A percentile compares a stretch with the other conserved stretches of the same genome.
phyloP scores from a whole-genome alignment of 257 asterid species.

The Orobanche coerulescens region DNA sequence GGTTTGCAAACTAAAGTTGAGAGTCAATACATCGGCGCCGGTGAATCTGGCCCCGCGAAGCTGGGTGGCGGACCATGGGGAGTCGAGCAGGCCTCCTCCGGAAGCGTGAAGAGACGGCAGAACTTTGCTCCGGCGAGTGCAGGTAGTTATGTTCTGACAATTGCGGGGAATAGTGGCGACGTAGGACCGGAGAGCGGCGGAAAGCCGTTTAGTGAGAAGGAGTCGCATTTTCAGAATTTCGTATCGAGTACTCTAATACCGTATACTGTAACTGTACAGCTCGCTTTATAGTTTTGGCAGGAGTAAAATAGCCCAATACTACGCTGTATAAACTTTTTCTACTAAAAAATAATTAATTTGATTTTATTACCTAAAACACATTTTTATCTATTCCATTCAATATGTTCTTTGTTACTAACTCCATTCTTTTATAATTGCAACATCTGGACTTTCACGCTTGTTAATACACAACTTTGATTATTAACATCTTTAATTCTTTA shows the following conservation, averaged over 20 bases:
- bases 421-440: too few relatives aligned
- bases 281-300: constrained; percentile 2
- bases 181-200: constrained; percentile 31
- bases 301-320: neutral
- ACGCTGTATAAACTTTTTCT: too few relatives aligned
- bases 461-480: too few relatives aligned
- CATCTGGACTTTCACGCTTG: too few relatives aligned
- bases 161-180: constrained; percentile 18
- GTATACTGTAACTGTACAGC: neutral
- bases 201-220: constrained; percentile 26
- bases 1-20: neutral
- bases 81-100: constrained; percentile 28
- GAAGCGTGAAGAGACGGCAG: constrained; percentile 19
- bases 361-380: too few relatives aligned
- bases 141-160: constrained; percentile 24
- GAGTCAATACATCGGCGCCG: constrained; percentile 67
- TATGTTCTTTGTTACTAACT: too few relatives aligned
- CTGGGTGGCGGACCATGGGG: constrained; percentile 74
- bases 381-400: too few relatives aligned
- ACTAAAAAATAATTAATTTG: too few relatives aligned
- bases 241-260: neutral
- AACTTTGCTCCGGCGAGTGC: constrained; percentile 8
- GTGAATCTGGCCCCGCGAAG: constrained; percentile 73
- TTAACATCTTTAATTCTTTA: too few relatives aligned
- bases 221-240: constrained; percentile 32